Base-by-base conservation (phyloP, 2,329 filamentous ascomycete species). In the Dichotomopilus funicola region DNA sequence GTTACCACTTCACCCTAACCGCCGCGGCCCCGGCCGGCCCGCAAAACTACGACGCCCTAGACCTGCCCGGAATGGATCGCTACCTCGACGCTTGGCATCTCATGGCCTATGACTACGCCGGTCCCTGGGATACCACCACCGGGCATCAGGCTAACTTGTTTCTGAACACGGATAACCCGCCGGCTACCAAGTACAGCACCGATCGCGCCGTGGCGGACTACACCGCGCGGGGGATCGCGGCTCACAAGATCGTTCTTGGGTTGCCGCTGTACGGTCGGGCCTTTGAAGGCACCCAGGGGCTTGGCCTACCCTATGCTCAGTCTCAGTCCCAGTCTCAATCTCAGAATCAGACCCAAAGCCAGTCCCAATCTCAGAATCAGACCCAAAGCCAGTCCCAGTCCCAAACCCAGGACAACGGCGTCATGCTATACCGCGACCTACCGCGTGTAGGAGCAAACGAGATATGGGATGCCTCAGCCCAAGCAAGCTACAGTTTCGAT, bases 231-330 rank as follows among this genome's bases (percentile, higher is more conserved):
- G 83, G 83, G 7, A 77, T 94, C 7, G 63, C 77, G 0, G 61
- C 81, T 0, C 66, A 72, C 49, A 92, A 91, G 71, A 81, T 95
- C 50, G 78, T 88, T 6, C 71, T 94, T 36, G 89, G 89, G 1
- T 79, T 92, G 72, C 88, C 89, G 0, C 75, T 94, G 0, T 94
- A 92, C 66, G 89, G 89, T 1, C 84, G 88, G n/a, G 78, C 85
- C 0, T 94, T 94, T 65, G 73, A 78, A 50, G 74, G 79, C 45
- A 92, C 89, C 0, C 70, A 76, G 5, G 88, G 88, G 0, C 76
- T 86, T 0, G 89, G 88, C 1, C 72, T 77, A 61, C 65, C 78
- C 0, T 94, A 79, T 71, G 74, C 65, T 5, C 86, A 87, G 37
- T 40, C 9, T 72, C 86, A 11, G 88, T 87, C 0, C 67, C 73